phyloP scores from a whole-genome alignment of 495 filamentous ascomycete genomes.

The Penicillium cinerascens region DNA sequence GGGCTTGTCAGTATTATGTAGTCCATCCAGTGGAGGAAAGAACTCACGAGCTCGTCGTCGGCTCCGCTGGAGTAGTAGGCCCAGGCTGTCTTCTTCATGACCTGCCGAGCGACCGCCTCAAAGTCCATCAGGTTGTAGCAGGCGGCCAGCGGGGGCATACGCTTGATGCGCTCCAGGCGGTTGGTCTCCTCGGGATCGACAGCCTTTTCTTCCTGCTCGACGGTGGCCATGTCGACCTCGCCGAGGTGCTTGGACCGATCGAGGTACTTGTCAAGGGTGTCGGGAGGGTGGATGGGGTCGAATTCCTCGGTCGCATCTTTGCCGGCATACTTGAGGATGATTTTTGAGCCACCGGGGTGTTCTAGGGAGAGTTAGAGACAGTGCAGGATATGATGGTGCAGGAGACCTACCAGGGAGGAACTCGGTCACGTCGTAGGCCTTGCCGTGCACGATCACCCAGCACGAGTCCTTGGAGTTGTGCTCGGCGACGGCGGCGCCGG shows the following conservation, averaged over 20 bases:
- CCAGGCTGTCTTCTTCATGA: constrained; percentile 96
- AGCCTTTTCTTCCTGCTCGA: constrained; percentile 65
- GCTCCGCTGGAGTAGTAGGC: constrained; percentile 95
- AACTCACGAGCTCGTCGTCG: constrained; percentile 92
- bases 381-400: not conserved
- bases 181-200: constrained; percentile 74
- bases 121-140: constrained; percentile 97
- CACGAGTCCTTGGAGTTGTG: constrained; percentile 81
- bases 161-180: constrained; percentile 67
- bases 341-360: constrained; percentile 81
- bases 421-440: constrained; percentile 89
- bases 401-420: constrained; percentile 62
- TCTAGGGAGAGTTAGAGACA: constrained; percentile 37
- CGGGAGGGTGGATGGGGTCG: constrained; percentile 91
- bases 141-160: constrained; percentile 79
- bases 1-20: not conserved
- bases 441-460: constrained; percentile 84
- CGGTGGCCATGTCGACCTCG: constrained; percentile 83
- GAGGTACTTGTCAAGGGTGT: constrained; percentile 72
- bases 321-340: constrained; percentile 80
- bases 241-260: constrained; percentile 87
- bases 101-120: constrained; percentile 77
- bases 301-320: constrained; percentile 83
- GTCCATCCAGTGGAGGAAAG: not conserved
- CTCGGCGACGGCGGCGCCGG: constrained; percentile 71